A percentile compares a stretch with the other conserved stretches of the same genome.
Conservation (phyloP, 2,329 filamentous ascomycete species). For the Zymoseptoria tritici region DNA sequence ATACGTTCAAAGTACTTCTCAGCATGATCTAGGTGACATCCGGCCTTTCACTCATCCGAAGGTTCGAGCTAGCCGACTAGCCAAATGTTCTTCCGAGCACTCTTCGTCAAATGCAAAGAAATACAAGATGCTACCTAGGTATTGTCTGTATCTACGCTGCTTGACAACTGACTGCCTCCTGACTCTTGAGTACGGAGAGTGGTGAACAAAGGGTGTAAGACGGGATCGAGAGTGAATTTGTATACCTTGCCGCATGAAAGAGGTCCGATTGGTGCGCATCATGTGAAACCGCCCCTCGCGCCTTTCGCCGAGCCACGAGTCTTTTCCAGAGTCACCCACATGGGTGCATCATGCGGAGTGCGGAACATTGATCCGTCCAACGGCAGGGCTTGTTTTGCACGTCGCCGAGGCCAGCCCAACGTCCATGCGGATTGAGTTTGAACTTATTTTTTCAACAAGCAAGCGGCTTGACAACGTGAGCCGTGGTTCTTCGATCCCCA, state of each 20-base stretch:
- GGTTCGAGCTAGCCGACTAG: too few relatives aligned
- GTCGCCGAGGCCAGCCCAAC: not conserved
- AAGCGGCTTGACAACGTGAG: not conserved
- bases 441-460: not conserved
- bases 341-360: not conserved
- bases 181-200: not conserved
- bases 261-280: not conserved
- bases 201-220: not conserved
- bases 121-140: too few relatives aligned
- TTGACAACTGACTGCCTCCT: too few relatives aligned
- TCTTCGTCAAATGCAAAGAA: too few relatives aligned
- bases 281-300: not conserved
- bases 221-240: not conserved
- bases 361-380: not conserved
- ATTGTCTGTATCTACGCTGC: too few relatives aligned
- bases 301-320: not conserved
- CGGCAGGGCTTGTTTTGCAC: not conserved
- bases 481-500: not conserved
- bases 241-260: not conserved
- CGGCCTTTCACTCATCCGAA: too few relatives aligned
- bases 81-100: too few relatives aligned
- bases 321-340: not conserved
- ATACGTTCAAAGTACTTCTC: not conserved
- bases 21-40: too few relatives aligned
- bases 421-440: not conserved